Evolutionary conservation across 2,329 filamentous ascomycete genomes (phyloP), one percentile per base, ranked within the genome.

Genomic region (Microcera coccophila): DNA sequence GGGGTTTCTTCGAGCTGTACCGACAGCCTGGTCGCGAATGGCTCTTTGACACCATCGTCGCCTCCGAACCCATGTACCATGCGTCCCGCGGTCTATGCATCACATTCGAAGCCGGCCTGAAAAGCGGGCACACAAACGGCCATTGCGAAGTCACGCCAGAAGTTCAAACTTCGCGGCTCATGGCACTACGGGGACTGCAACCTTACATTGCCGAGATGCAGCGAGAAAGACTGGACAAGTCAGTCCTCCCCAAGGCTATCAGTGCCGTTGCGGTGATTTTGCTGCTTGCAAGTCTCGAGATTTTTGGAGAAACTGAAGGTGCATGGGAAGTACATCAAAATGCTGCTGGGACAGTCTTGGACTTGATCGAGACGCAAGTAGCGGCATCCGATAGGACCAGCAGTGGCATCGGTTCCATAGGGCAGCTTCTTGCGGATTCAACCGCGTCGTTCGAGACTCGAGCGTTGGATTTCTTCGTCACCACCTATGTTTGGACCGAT

Each of bases 51-150:
- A 41, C 34, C 9, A 45, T 45, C 16, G 11, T 45, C 17, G 34
- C 42, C 38, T 45, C 38, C 2, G 34, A 45, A 10, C 42, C 42
- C 17, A 41, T 45, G 42, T 45, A 45, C 22, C 38, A 45, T 41
- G 42, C 33, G 5, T 18, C 42, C 1, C 15, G 12, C 17, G 42
- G 38, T 17, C 14, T 45, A 14, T 38, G 42, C 34, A 45, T 41
- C 34, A 24, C 42, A 14, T 45, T 45, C 16, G 38, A 45, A 33
- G 17, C 24, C 1, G 42, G 42, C 3, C n/a, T 35, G 1, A 45
- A 35, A 21, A 22, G 24, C n/a, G 42, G 42, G 1, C 24, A 21
- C 4, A 45, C 42, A 10, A 45, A 45, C 12, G 42, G 42, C n/a
- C 39, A 28, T 5, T 45, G 42, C 2, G 21, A 45, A 16, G 10